Evolutionary conservation across 2,329 filamentous ascomycete species (phyloP), one percentile per base, ranked within the genome.

Genomic region (Neopestalotiopsis rosae): DNA sequence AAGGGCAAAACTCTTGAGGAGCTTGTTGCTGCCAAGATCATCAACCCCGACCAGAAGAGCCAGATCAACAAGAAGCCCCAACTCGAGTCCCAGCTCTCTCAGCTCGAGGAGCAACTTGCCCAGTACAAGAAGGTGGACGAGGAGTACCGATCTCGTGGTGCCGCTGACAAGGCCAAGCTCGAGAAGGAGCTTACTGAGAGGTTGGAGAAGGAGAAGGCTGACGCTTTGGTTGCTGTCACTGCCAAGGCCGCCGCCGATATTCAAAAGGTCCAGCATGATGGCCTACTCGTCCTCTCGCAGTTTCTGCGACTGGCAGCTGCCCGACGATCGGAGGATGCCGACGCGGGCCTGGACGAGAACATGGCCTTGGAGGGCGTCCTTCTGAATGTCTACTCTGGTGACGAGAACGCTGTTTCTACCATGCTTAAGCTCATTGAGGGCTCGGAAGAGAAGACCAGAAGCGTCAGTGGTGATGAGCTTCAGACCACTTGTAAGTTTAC

Each of bases 251-350:
- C 85, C 67, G 84, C 83, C 69, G 85, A 89, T 69, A 82, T 85
- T 62, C 81, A 88, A 74, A 86, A 87, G 76, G 81, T 84, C 32
- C 85, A 92, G 72, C 86, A 89, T 74, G 86, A 89, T 73, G 90
- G 89, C 77, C 84, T 96, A 56, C 83, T 95, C 62, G 85, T 89
- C 32, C 83, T 96, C 72, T 94, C 93, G 5, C 92, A 94, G 78
- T 97, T 96, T 84, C 84, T 96, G 72, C 90, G 92, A 73, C 87
- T 94, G 49, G 93, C 93, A 69, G 93, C 93, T 69, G 90, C 92
- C 74, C 90, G 93, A 73, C 88, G 92, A 74, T 86, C 89, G 24
- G 91, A 93, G 76, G 92, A 92, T 72, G 87, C 84, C 67, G 87
- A 92, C 74, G 86, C 88, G 62, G 81, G 84, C 56, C 80, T 87